Conservation (phyloP, 371 early-diverging fungal genomes). For the Mucor lusitanicus region DNA sequence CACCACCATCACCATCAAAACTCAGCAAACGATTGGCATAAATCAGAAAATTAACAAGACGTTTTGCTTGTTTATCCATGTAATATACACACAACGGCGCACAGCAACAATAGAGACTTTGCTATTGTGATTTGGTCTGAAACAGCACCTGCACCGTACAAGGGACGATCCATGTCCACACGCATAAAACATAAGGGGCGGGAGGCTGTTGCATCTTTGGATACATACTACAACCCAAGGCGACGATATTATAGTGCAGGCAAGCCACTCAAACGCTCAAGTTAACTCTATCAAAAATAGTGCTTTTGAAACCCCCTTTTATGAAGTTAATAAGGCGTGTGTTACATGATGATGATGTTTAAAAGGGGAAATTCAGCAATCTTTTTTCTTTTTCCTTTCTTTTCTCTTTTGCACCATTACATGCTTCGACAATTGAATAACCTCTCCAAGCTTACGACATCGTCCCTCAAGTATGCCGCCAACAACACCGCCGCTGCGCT, state of each 20-base stretch:
- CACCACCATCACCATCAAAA: neutral
- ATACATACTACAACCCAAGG: neutral
- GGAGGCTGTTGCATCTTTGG: neutral
- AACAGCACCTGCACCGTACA: neutral
- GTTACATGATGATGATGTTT: neutral
- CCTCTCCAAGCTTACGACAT: constrained; percentile 38
- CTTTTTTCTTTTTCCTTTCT: neutral
- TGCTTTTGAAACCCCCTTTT: neutral
- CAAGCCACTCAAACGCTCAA: neutral
- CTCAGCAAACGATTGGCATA: neutral
- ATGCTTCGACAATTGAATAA: constrained; percentile 46
- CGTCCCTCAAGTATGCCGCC: constrained; percentile 44
- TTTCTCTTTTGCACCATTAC: neutral
- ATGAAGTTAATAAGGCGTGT: neutral
- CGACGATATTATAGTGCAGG: neutral
- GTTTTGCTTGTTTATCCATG: neutral
- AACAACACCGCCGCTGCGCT: constrained; percentile 30
- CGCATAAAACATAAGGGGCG: neutral
- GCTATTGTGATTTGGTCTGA: neutral
- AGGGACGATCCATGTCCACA: neutral
- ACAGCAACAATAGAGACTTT: neutral
- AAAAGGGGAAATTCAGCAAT: neutral
- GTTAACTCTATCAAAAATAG: neutral
- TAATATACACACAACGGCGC: neutral
- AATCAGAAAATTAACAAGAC: neutral